Evolutionary conservation across 768 basidiomycete genomes (phyloP).

Genomic region (Termitomyces sp.): DNA sequence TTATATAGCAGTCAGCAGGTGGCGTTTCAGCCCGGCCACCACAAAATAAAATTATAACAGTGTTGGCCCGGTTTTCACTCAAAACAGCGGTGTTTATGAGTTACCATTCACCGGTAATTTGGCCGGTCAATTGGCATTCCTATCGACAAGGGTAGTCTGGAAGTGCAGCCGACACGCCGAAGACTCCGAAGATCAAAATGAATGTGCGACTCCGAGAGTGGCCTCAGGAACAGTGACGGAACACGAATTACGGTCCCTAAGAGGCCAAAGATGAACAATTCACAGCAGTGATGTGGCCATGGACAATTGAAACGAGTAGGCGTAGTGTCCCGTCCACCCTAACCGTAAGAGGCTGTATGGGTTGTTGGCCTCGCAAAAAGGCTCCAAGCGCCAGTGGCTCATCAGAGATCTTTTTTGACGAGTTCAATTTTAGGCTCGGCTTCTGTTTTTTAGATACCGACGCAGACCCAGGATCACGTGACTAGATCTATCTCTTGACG

Average conservation of each 20-base stretch:
- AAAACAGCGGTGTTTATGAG: neutral
- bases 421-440: neutral
- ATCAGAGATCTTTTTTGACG: neutral
- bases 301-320: neutral
- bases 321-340: neutral
- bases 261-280: neutral
- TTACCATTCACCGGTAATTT: neutral
- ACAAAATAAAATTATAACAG: conserved; percentile 1
- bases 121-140: neutral
- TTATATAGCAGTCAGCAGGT: neutral
- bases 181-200: neutral
- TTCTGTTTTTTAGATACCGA: neutral
- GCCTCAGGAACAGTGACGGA: neutral
- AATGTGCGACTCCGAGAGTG: neutral
- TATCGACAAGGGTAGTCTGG: no score
- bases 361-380: neutral
- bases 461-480: neutral
- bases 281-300: neutral
- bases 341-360: neutral
- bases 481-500: neutral
- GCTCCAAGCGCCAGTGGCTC: neutral
- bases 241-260: neutral
- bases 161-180: neutral
- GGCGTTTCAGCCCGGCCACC: conserved; percentile 3
- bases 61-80: neutral